Percentiles rank a stretch among this genome's conserved stretches.
Conservation (phyloP, 257 asterid genomes). For the Nicotiana tomentosiformis region DNA sequence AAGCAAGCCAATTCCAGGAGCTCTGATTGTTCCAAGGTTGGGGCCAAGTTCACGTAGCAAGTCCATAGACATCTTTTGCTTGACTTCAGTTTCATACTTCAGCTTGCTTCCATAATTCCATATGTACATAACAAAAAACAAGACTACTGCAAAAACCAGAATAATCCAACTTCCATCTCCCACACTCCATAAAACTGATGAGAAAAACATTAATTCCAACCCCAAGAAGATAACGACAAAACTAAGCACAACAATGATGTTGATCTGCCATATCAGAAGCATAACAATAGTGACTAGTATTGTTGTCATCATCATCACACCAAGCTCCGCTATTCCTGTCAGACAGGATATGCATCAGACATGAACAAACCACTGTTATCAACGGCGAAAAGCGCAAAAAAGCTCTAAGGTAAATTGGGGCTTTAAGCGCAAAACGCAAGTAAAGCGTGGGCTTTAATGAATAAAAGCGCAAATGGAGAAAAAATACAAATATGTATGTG, state of each 20-base stretch:
- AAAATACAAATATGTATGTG: too few relatives aligned
- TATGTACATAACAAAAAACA: slow-evolving; percentile 73
- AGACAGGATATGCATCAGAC: slow-evolving; percentile 28
- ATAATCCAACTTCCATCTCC: slow-evolving; percentile 97
- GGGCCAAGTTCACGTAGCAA: slow-evolving; percentile 76
- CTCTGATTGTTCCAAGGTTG: slow-evolving; percentile 81
- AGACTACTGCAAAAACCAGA: slow-evolving; percentile 66
- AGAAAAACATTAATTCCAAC: slow-evolving; percentile 74
- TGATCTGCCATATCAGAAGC: slow-evolving; percentile 97
- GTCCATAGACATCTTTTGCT: slow-evolving; percentile 82
- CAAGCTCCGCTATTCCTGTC: slow-evolving; percentile 87
- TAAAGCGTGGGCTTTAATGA: too few relatives aligned
- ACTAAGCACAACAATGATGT: slow-evolving; percentile 59
- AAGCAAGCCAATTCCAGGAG: slow-evolving; percentile 92
- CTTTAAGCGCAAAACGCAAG: too few relatives aligned
- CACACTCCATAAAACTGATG: slow-evolving; percentile 88
- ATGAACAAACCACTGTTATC: slow-evolving; percentile 4
- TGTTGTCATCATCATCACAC: slow-evolving; percentile 97
- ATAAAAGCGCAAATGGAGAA: too few relatives aligned
- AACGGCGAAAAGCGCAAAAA: too few relatives aligned
- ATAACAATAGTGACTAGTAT: slow-evolving; percentile 78
- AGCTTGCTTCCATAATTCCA: slow-evolving; percentile 97
- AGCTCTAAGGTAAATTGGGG: too few relatives aligned
- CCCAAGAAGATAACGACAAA: slow-evolving; percentile 70
- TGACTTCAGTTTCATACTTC: slow-evolving; percentile 87